These are phyloP conservation scores for Mariannaea elegans DNA, from an alignment of 2,329 filamentous ascomycete genomes.

Conservation along the genomic window DNA sequence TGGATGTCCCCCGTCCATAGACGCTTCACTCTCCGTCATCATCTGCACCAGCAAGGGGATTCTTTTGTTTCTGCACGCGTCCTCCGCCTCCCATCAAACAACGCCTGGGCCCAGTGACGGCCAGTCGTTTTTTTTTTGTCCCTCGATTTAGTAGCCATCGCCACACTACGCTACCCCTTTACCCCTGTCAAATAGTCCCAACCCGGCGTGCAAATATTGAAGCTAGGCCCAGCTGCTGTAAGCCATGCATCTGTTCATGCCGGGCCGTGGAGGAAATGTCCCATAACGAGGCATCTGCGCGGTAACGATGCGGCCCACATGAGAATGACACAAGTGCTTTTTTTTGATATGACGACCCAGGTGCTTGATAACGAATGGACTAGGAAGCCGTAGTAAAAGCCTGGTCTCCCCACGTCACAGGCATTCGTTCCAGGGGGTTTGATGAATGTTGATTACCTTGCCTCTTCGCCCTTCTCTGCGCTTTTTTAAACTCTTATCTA, in stretches of 20 bases:
- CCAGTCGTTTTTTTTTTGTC: neutral
- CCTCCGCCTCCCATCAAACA: neutral
- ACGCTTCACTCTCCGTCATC: too few relatives aligned
- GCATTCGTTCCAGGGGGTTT: neutral
- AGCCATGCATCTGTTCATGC: neutral
- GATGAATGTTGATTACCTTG: too few relatives aligned
- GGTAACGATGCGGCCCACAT: neutral
- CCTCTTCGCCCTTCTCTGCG: neutral
- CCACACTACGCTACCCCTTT: neutral
- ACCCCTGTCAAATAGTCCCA: neutral
- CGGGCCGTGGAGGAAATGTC: neutral
- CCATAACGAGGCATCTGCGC: neutral
- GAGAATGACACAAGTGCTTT: neutral
- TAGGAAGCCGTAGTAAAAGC: neutral
- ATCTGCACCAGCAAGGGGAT: too few relatives aligned
- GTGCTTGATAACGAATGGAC: neutral
- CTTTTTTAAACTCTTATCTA: neutral
- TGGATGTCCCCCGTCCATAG: too few relatives aligned
- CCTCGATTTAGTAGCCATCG: conserved; percentile 1
- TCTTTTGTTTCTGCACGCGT: neutral
- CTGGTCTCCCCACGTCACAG: neutral
- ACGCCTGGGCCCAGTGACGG: too few relatives aligned
- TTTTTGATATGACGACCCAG: neutral
- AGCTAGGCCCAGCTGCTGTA: neutral
- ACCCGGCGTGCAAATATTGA: neutral